phyloP scores from a whole-genome alignment of 441 rosid species.

The Dalechampia spathulata region DNA sequence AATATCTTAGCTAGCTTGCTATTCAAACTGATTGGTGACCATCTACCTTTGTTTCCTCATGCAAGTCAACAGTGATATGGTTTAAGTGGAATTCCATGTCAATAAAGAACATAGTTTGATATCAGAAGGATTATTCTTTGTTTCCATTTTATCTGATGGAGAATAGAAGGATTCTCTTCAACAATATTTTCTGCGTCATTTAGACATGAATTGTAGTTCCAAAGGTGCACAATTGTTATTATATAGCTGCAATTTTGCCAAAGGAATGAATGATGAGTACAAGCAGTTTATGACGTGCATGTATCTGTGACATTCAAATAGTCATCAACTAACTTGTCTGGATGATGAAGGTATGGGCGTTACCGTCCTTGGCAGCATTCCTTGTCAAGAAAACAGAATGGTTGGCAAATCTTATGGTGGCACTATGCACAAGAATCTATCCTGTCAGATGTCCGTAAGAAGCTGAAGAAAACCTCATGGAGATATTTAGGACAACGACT shows the following conservation, averaged over 20 bases:
- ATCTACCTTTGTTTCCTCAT: not conserved
- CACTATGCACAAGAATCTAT: slow-evolving; percentile 79
- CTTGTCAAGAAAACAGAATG: slow-evolving; percentile 50
- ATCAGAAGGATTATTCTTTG: too few relatives aligned
- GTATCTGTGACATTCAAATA: not conserved
- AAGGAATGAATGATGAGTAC: not conserved
- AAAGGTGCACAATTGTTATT: not conserved
- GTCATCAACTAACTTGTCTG: slow-evolving; percentile 4
- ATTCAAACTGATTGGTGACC: not conserved
- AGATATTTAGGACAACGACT: slow-evolving; percentile 72
- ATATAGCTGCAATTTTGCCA: not conserved
- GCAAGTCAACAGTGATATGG: not conserved
- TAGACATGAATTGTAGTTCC: too few relatives aligned
- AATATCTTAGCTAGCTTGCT: not conserved
- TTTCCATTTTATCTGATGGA: too few relatives aligned
- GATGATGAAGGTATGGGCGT: slow-evolving; percentile 72
- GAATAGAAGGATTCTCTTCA: too few relatives aligned
- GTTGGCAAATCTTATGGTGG: slow-evolving; percentile 93
- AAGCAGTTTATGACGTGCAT: not conserved
- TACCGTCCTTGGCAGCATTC: slow-evolving; percentile 71
- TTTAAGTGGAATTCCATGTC: too few relatives aligned
- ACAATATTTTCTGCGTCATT: too few relatives aligned
- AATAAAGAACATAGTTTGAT: too few relatives aligned
- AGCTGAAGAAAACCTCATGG: slow-evolving; percentile 85
- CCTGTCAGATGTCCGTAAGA: slow-evolving; percentile 64